Conservation (phyloP, 257 asterid species). For the Scutellaria barbata region DNA sequence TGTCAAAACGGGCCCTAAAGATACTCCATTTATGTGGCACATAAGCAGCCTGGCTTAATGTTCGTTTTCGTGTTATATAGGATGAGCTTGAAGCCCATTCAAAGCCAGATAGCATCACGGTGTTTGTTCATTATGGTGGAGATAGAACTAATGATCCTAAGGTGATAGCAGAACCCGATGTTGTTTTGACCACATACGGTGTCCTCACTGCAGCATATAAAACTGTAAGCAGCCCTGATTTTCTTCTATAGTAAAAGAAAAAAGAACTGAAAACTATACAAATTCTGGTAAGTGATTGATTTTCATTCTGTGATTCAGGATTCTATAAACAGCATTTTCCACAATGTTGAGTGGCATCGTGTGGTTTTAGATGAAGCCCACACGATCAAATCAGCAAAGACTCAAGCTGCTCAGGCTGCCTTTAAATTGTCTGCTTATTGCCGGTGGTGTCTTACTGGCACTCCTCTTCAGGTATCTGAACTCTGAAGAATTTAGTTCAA, state of each 20-base stretch:
- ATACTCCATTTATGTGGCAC: background rate
- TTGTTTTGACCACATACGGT: conserved; percentile 87
- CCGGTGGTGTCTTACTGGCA: conserved; percentile 92
- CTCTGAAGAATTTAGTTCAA: no score
- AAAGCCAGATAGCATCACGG: conserved; percentile 56
- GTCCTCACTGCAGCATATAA: conserved; percentile 66
- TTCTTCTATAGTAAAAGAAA: background rate
- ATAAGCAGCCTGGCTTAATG: background rate
- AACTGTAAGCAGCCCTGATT: conserved; percentile 46
- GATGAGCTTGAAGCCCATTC: conserved; percentile 83
- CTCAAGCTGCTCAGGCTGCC: conserved; percentile 78
- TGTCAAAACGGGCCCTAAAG: background rate
- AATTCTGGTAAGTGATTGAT: background rate
- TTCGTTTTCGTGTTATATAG: conserved; percentile 39
- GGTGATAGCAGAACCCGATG: conserved; percentile 70
- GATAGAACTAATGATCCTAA: conserved; percentile 59
- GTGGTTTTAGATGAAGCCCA: conserved; percentile 93
- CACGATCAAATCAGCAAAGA: conserved; percentile 72
- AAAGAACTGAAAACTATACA: background rate
- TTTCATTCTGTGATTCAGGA: conserved; percentile 46
- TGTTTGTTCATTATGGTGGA: conserved; percentile 79
- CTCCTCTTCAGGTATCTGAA: conserved; percentile 81
- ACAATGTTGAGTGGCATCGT: conserved; percentile 82
- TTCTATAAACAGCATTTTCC: conserved; percentile 60
- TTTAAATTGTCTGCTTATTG: conserved; percentile 70